Evolutionary conservation across 2,329 filamentous ascomycete genomes (phyloP).

Genomic region (Aspergillus neoniger): DNA sequence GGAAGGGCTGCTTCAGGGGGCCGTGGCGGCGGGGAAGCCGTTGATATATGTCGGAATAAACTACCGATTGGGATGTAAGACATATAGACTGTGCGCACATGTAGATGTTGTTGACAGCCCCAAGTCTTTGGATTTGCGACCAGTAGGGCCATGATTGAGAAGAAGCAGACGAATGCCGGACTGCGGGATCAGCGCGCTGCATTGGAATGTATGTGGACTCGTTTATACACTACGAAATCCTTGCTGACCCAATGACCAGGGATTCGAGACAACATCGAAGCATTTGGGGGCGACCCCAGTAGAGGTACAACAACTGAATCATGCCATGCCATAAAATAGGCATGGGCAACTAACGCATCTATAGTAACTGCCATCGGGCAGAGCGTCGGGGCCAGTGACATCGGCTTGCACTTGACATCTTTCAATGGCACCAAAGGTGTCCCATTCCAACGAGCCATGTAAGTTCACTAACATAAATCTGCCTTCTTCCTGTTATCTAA

Average conservation of each 20-base stretch:
- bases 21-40: conserved; percentile 12
- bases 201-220: conserved; percentile 29
- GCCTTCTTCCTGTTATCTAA: neutral
- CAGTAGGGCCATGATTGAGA: conserved; percentile 22
- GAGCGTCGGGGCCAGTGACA: conserved; percentile 33
- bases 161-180: conserved; percentile 31
- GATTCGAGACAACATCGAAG: conserved; percentile 20
- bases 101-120: neutral
- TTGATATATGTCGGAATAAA: conserved; percentile 20
- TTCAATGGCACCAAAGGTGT: conserved; percentile 26
- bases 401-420: conserved; percentile 29
- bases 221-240: neutral
- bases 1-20: conserved; percentile 14
- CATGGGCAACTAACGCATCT: neutral
- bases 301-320: conserved; percentile 12
- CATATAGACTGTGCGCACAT: too few relatives aligned
- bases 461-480: neutral
- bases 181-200: conserved; percentile 36
- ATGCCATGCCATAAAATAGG: neutral
- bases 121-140: conserved; percentile 22
- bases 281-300: conserved; percentile 19
- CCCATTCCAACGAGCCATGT: conserved; percentile 35
- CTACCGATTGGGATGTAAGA: conserved; percentile 19
- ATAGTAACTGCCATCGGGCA: conserved; percentile 34
- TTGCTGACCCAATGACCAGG: conserved; percentile 9